Percentiles rank a stretch among this genome's conserved stretches.
phyloP scores from a whole-genome alignment of 345 rosid genomes.

The Heritiera littoralis region DNA sequence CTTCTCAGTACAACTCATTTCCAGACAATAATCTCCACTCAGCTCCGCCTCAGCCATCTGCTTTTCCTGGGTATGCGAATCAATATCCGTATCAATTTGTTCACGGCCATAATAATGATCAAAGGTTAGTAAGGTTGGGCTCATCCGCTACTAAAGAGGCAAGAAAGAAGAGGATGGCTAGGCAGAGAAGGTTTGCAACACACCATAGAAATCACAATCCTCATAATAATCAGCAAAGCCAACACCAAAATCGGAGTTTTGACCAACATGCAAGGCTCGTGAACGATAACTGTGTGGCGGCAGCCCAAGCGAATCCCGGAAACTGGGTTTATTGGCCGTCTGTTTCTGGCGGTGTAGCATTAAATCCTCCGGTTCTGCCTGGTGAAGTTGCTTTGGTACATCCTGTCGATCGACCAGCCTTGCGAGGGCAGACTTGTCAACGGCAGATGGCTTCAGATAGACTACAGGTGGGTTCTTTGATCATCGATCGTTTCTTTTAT shows the following conservation, averaged over 20 bases:
- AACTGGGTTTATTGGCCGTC: conserved; percentile 75
- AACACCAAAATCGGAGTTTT: conserved; percentile 32
- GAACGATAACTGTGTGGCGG: conserved; percentile 31
- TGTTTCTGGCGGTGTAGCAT: conserved; percentile 22
- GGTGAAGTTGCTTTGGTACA: conserved; percentile 19
- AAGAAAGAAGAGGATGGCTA: conserved; percentile 96
- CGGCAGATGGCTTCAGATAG: conserved; percentile 59
- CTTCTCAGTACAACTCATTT: conserved; percentile 34
- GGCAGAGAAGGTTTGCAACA: conserved; percentile 74
- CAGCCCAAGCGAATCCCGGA: conserved; percentile 31
- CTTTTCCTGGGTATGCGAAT: conserved; percentile 56
- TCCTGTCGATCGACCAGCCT: conserved; percentile 39
- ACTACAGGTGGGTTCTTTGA: conserved; percentile 54
- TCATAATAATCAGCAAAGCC: conserved; percentile 40
- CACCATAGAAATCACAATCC: conserved; percentile 45
- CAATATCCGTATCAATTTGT: conserved; percentile 55
- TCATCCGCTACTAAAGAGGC: conserved; percentile 93
- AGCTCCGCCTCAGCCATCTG: conserved; percentile 25
- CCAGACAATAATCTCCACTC: conserved; percentile 35
- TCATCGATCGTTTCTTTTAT: neutral
- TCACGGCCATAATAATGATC: conserved; percentile 47
- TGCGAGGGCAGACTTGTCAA: conserved; percentile 48
- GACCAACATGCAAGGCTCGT: conserved; percentile 47
- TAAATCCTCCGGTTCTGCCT: conserved; percentile 34
- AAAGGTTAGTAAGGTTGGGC: conserved; percentile 41